Evolutionary conservation across 805 yeast genomes (phyloP), one percentile per base, ranked within the genome.

Genomic region (Wickerhamomyces sydowiorum): DNA sequence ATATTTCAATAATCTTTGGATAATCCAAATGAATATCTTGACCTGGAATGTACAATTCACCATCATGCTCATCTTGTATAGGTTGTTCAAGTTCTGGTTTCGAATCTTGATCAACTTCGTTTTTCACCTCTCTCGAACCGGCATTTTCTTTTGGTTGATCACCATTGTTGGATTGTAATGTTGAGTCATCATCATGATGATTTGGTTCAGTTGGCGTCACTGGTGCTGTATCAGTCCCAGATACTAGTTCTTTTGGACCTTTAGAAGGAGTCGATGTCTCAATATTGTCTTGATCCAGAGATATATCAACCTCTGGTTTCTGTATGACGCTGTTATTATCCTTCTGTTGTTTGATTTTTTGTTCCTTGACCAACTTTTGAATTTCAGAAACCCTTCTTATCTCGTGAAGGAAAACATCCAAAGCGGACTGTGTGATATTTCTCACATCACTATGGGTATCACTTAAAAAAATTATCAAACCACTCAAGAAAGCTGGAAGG

Each of bases 401-500:
- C 56, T 93, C 98, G 50, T 80, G 84, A 25, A 93, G 66, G 45
- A 93, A 76, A 3, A 78, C 73, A 45, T 82, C 85, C 45, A 93
- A 61, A 29, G 90, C 76, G 36, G 83, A 80, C 45, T 83, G 86
- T 0, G 98, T 89, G 33, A 87, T 88, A 2, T 83, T 80, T 49
- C 96, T 71, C 3, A 93, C 95, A 60, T 91, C 98, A 41, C 82
- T 79, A 47, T 88, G 88, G 2, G 91, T 72, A 51, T 86, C 91
- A 49, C 86, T 86, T 37, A 91, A 67, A 53, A 87, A 91, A 17
- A 81, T 74, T 36, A 91, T 69, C 46, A 91, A 66, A 0, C 93
- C 96, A 38, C 89, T 93, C 31, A 93, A 68, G 58, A 93, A 88
- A 30, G 90, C 85, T 1, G 99, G 96, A 37, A 93, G 67, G 57